Percentiles rank a stretch among this genome's conserved stretches.
phyloP scores from a whole-genome alignment of 495 filamentous ascomycete species.

The Aspergillus bertholletiae region DNA sequence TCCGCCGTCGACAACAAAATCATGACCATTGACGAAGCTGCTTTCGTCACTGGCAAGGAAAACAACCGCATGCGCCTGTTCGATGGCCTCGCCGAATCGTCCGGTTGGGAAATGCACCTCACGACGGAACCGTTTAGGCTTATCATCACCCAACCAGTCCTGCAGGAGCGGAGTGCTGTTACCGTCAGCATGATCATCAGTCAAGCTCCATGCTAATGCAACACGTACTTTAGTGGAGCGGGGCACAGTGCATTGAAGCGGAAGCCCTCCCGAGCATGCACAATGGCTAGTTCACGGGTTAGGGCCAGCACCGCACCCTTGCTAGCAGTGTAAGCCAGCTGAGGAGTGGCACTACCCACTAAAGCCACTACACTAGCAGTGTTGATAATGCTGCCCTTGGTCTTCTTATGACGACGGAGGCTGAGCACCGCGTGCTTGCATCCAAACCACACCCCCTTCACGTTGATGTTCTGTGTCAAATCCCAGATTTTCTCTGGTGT shows the following conservation, averaged over 20 bases:
- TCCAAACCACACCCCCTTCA: constrained; percentile 98
- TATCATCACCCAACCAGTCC: constrained; percentile 91
- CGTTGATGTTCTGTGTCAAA: constrained; percentile 88
- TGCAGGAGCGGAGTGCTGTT: constrained; percentile 70
- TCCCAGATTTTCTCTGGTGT: constrained; percentile 95
- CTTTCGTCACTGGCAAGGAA: constrained; percentile 94
- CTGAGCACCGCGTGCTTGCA: constrained; percentile 87
- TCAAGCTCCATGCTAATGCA: too few species aligned
- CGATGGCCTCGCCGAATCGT: constrained; percentile 90
- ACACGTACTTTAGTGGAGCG: constrained; percentile 74
- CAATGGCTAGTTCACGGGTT: constrained; percentile 77
- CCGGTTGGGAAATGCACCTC: constrained; percentile 94
- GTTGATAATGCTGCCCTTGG: constrained; percentile 81
- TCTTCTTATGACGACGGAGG: constrained; percentile 77
- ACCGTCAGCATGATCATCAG: not conserved
- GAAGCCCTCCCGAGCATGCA: constrained; percentile 79
- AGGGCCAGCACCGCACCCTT: constrained; percentile 92
- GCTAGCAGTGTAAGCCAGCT: constrained; percentile 90
- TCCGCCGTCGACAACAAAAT: constrained; percentile 96
- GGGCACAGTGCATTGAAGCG: constrained; percentile 92
- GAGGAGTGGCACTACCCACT: constrained; percentile 89
- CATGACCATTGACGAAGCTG: constrained; percentile 87
- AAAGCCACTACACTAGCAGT: constrained; percentile 91
- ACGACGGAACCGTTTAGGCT: constrained; percentile 74
- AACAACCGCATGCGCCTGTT: constrained; percentile 92